Evolutionary conservation across 805 yeast species (phyloP).

Genomic region (Lipomyces japonicus): DNA sequence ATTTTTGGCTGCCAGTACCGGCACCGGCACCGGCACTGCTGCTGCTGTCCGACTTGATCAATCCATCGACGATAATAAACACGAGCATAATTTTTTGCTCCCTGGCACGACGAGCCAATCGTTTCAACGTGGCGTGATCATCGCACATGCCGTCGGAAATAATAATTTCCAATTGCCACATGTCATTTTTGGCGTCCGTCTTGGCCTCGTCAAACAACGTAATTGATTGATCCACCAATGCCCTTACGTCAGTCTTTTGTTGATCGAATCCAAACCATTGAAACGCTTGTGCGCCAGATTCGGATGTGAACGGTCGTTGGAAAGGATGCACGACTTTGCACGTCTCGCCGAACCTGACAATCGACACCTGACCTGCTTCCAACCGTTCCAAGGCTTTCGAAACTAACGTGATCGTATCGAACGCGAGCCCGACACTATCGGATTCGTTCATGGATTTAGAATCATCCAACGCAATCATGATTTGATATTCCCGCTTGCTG

Average conservation of each 20-base stretch:
- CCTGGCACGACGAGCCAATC: slow-evolving; percentile 85
- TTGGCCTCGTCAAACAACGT: slow-evolving; percentile 63
- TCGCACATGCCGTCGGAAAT: slow-evolving; percentile 97
- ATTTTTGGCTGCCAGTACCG: slow-evolving; percentile 32
- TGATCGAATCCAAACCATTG: slow-evolving; percentile 90
- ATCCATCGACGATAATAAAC: slow-evolving; percentile 89
- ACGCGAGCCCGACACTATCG: slow-evolving; percentile 82
- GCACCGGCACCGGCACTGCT: not conserved
- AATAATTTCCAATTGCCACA: slow-evolving; percentile 92
- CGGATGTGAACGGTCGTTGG: slow-evolving; percentile 76
- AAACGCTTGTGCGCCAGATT: slow-evolving; percentile 78
- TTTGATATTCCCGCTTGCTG: slow-evolving; percentile 93
- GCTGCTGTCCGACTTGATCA: slow-evolving; percentile 42
- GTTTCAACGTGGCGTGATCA: slow-evolving; percentile 76
- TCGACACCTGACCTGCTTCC: slow-evolving; percentile 88
- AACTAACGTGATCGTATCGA: slow-evolving; percentile 89
- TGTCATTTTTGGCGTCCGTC: slow-evolving; percentile 47
- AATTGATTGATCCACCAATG: slow-evolving; percentile 67
- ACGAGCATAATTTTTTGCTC: slow-evolving; percentile 93
- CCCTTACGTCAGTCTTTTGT: slow-evolving; percentile 75
- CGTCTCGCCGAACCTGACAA: slow-evolving; percentile 84
- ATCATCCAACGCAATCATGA: slow-evolving; percentile 95
- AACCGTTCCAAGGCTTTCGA: slow-evolving; percentile 89
- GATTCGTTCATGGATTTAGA: slow-evolving; percentile 97
- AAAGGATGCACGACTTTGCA: slow-evolving; percentile 85